These are phyloP conservation scores for Circinella umbellata DNA, from an alignment of 371 early-diverging fungal genomes.

Conservation along the genomic window DNA sequence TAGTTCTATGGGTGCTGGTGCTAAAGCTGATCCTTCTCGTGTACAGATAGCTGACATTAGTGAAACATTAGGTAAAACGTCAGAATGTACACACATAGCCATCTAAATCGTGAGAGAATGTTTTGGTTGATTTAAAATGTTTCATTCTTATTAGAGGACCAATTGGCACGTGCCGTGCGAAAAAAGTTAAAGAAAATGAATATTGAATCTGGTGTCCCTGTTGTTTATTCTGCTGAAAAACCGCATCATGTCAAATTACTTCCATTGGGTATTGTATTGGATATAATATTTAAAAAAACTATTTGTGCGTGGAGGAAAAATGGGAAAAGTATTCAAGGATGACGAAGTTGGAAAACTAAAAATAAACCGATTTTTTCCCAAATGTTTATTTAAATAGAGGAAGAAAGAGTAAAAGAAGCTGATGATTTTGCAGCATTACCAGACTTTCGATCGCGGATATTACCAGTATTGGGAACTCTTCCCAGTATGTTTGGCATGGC, in stretches of 20 bases:
- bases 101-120: neutral
- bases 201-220: conserved; percentile 78
- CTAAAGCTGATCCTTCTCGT: conserved; percentile 92
- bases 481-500: conserved; percentile 95
- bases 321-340: too few species aligned
- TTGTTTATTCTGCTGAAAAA: conserved; percentile 93
- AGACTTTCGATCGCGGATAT: conserved; percentile 85
- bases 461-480: conserved; percentile 89
- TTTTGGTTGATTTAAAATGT: neutral
- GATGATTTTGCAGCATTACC: conserved; percentile 90
- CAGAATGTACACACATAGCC: neutral
- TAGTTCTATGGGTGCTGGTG: conserved; percentile 94
- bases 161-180: conserved; percentile 86
- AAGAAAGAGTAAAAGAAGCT: conserved; percentile 78
- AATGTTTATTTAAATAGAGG: conserved; percentile 42
- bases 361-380: neutral
- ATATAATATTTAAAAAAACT: too few species aligned
- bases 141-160: conserved; percentile 74
- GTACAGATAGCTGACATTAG: conserved; percentile 95
- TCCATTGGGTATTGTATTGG: conserved; percentile 52
- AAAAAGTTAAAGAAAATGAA: conserved; percentile 71
- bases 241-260: conserved; percentile 82
- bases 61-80: conserved; percentile 77
- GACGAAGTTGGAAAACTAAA: neutral
- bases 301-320: too few species aligned